phyloP scores from a whole-genome alignment of 352 stramenopile species.

The Thalassiosira livingstoniorum region DNA sequence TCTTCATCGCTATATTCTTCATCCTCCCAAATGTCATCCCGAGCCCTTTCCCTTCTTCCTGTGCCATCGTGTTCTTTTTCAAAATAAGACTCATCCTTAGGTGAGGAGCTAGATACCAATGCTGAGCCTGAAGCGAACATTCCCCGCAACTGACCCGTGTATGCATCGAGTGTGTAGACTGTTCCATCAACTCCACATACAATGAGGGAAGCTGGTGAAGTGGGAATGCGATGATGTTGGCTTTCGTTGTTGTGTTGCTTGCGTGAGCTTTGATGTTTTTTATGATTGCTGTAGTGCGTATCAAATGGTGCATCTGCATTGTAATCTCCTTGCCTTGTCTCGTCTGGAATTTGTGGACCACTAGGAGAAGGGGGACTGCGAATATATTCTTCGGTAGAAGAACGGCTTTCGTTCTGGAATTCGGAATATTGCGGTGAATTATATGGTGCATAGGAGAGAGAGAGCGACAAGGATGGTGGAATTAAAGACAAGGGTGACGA shows the following conservation, averaged over 20 bases:
- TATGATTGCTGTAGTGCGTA: not conserved
- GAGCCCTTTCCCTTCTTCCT: not conserved
- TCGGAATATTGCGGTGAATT: no score
- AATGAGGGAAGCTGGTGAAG: conserved; percentile 57
- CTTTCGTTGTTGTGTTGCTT: conserved; percentile 10
- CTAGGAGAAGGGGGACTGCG: not conserved
- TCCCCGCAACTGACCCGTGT: conserved; percentile 63
- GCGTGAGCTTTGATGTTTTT: conserved; percentile 4
- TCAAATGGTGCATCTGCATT: not conserved
- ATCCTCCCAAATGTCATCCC: not conserved
- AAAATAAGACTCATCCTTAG: not conserved
- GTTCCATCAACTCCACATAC: conserved; percentile 71
- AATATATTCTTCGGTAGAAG: no score
- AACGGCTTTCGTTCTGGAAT: no score
- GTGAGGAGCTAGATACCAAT: conserved; percentile 52
- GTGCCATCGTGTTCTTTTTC: not conserved
- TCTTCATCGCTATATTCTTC: conserved; percentile 34
- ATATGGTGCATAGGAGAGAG: no score
- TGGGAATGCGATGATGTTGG: conserved; percentile 12
- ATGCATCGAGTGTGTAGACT: conserved; percentile 68
- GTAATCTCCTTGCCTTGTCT: conserved; percentile 2
- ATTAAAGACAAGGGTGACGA: no score
- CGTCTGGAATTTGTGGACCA: not conserved
- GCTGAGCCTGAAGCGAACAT: conserved; percentile 62
- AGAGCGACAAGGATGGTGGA: no score